Conservation (phyloP, 257 asterid genomes). For the Sherardia arvensis region DNA sequence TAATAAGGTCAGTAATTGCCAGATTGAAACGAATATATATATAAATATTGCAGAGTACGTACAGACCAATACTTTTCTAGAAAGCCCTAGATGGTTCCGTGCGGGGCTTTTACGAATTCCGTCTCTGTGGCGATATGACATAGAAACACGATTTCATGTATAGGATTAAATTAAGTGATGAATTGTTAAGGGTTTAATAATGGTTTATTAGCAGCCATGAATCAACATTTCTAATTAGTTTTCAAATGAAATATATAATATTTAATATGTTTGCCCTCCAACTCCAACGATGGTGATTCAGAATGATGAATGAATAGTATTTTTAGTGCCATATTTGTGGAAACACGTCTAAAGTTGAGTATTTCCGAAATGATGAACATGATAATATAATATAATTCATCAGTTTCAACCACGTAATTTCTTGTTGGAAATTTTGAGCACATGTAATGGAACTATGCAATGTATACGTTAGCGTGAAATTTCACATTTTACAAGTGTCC, state of each 20-base stretch:
- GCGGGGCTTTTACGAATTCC: constrained; percentile 1
- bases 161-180: not conserved
- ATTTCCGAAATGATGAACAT: not conserved
- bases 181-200: too few species aligned
- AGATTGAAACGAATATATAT: too few species aligned
- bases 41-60: too few species aligned
- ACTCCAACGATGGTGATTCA: not conserved
- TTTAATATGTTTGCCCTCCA: not conserved
- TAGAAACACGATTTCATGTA: constrained; percentile 6
- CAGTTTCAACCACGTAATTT: constrained; percentile 1
- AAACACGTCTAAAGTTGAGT: not conserved
- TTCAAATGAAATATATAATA: too few species aligned
- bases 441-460: not conserved
- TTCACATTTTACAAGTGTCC: constrained; percentile 2
- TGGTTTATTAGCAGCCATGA: not conserved
- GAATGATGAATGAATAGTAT: not conserved
- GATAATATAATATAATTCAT: not conserved
- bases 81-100: constrained; percentile 14
- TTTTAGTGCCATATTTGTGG: not conserved
- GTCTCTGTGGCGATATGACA: not conserved
- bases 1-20: too few species aligned
- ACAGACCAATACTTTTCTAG: not conserved
- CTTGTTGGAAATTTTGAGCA: not conserved
- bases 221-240: not conserved
- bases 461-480: not conserved